Percentiles rank a stretch among this genome's conserved stretches.
phyloP scores from a whole-genome alignment of 2,329 filamentous ascomycete genomes.

The Alternaria angustiovoidea region DNA sequence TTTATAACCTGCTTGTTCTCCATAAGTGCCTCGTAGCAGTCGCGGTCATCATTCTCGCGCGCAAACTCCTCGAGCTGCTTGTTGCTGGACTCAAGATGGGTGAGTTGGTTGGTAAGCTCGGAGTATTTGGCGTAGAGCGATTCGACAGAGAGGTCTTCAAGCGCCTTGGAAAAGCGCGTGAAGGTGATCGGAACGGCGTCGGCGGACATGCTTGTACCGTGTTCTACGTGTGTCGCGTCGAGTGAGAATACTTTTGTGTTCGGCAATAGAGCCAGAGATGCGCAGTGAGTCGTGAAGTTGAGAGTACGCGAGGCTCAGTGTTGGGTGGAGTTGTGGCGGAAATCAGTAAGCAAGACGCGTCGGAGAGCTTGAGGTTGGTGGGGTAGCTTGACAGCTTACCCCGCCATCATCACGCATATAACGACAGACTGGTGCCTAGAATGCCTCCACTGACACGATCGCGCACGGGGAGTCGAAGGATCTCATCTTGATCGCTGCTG shows the following conservation, averaged over 20 bases:
- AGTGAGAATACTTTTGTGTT: not conserved
- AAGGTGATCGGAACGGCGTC: constrained; percentile 68
- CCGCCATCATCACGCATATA: not conserved
- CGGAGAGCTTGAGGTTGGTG: not conserved
- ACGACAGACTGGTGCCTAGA: not conserved
- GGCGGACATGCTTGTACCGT: constrained; percentile 64
- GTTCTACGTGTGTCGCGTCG: not conserved
- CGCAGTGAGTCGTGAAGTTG: not conserved
- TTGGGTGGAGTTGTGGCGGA: not conserved
- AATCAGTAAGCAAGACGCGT: not conserved
- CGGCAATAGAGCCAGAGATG: not conserved
- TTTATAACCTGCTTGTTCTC: constrained; percentile 76
- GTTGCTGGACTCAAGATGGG: constrained; percentile 78
- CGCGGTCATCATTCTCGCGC: constrained; percentile 64
- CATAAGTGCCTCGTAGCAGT: constrained; percentile 76
- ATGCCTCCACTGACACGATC: not conserved
- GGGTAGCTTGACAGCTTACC: not conserved
- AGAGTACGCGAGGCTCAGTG: not conserved
- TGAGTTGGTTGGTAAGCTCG: constrained; percentile 77
- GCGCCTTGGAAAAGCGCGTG: constrained; percentile 70
- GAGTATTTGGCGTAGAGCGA: constrained; percentile 77
- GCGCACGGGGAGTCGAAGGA: not conserved
- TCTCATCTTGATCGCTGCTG: not conserved
- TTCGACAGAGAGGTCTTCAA: constrained; percentile 71
- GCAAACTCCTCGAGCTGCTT: constrained; percentile 72